phyloP scores from a whole-genome alignment of 2,329 filamentous ascomycete genomes.

The Hirsutella thompsonii region DNA sequence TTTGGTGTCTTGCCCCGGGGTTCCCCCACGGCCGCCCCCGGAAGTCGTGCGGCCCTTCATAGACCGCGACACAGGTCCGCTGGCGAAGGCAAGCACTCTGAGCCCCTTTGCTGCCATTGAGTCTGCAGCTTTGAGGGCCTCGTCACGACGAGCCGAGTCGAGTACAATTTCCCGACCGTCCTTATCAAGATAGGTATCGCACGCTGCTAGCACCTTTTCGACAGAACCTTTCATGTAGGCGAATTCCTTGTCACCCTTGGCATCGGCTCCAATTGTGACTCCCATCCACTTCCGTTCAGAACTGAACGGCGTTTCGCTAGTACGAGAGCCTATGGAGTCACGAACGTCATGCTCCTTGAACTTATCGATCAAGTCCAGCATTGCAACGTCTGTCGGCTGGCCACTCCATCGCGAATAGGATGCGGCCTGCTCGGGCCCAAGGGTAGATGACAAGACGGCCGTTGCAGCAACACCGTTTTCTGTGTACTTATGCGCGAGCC shows the following conservation, averaged over 20 bases:
- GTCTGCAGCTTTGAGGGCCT: conserved; percentile 69
- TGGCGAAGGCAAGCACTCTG: conserved; percentile 85
- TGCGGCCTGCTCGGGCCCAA: conserved; percentile 44
- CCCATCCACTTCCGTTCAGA: conserved; percentile 99
- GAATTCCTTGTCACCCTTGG: conserved; percentile 54
- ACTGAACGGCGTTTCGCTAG: conserved; percentile 85
- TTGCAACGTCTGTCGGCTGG: conserved; percentile 94
- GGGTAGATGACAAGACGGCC: conserved; percentile 76
- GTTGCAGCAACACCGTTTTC: conserved; percentile 54
- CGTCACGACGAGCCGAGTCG: conserved; percentile 60
- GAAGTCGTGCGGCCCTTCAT: conserved; percentile 25
- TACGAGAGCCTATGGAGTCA: conserved; percentile 68
- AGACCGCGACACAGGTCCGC: conserved; percentile 50
- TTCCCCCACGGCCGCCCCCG: conserved; percentile 34
- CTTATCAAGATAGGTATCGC: conserved; percentile 78
- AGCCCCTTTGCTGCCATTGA: conserved; percentile 81
- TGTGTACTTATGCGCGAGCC: conserved; percentile 61
- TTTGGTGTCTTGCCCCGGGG: conserved; percentile 28
- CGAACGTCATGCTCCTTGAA: conserved; percentile 88
- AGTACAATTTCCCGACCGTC: conserved; percentile 80
- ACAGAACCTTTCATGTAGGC: conserved; percentile 94
- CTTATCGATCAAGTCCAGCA: conserved; percentile 81
- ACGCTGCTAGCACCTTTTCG: conserved; percentile 73
- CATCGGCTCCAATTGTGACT: conserved; percentile 60
- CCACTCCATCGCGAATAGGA: conserved; percentile 85